Conservation (phyloP, 306 rosid genomes). For the Hippophae gyantsensis region DNA sequence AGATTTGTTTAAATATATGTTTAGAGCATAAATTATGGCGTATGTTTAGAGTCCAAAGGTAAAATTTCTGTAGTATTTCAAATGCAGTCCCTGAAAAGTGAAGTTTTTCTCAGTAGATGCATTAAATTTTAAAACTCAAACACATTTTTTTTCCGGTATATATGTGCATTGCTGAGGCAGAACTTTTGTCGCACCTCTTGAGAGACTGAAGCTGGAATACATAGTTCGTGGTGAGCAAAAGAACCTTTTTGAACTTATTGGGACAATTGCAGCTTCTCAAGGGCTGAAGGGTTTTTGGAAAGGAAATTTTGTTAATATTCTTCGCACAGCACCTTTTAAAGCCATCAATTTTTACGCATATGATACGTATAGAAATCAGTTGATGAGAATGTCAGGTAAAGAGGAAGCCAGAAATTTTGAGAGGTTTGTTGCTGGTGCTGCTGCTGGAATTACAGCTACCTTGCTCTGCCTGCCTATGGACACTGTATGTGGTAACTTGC, state of each 20-base stretch:
- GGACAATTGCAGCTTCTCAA: conserved; percentile 68
- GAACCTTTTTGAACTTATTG: conserved; percentile 59
- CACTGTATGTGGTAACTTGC: conserved; percentile 51
- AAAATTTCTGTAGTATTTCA: too few relatives aligned
- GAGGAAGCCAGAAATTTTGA: conserved; percentile 79
- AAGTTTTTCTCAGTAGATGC: background rate
- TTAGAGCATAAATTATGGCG: too few relatives aligned
- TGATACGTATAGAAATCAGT: conserved; percentile 72
- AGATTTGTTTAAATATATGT: too few relatives aligned
- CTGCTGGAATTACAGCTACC: conserved; percentile 88
- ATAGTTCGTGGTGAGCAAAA: conserved; percentile 77
- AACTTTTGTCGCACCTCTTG: conserved; percentile 92
- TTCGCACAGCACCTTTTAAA: conserved; percentile 92
- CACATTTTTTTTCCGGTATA: background rate
- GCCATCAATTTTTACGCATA: conserved; percentile 85
- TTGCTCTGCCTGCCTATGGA: conserved; percentile 88
- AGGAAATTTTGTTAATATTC: conserved; percentile 86
- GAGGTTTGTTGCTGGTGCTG: conserved; percentile 95
- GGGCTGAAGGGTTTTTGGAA: conserved; percentile 94
- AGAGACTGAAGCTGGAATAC: conserved; percentile 92
- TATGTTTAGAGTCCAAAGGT: too few relatives aligned
- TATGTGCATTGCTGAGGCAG: conserved; percentile 23
- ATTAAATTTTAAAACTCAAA: background rate
- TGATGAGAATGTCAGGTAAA: conserved; percentile 49
- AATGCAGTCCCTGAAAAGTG: background rate